Evolutionary conservation across 129 eudicot species (phyloP).

Genomic region (Artemisia argyi): DNA sequence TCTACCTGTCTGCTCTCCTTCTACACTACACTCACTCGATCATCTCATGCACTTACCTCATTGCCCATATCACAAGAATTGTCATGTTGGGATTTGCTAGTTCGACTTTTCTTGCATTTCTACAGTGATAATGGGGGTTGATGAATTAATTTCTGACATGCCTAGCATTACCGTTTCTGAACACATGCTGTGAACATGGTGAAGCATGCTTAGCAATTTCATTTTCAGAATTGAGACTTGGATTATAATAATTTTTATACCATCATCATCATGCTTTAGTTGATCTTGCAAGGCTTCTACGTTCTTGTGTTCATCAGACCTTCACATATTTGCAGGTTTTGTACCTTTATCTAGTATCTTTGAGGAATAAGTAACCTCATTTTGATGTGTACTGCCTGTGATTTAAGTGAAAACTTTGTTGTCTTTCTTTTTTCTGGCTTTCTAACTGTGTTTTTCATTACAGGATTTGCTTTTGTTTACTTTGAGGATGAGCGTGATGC

Average conservation of each 20-base stretch:
- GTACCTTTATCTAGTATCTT: conserved; percentile 47
- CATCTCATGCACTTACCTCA: conserved; percentile 47
- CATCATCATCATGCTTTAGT: conserved; percentile 56
- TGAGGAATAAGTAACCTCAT: conserved; percentile 38
- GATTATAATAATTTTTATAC: conserved; percentile 45
- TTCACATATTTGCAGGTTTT: conserved; percentile 82
- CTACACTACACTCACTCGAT: conserved; percentile 59
- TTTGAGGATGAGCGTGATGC: conserved; percentile 98
- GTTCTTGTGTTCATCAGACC: conserved; percentile 74
- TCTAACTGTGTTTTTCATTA: conserved; percentile 17
- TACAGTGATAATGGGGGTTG: conserved; percentile 37
- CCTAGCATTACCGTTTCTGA: conserved; percentile 66
- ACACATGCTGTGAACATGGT: conserved; percentile 69
- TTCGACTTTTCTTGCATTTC: conserved; percentile 69
- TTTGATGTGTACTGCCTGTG: conserved; percentile 36
- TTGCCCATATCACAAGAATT: conserved; percentile 42
- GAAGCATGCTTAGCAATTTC: conserved; percentile 84
- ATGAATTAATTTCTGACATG: conserved; percentile 37
- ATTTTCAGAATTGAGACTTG: conserved; percentile 54
- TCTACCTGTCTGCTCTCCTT: conserved; percentile 58
- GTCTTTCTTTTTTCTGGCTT: background rate
- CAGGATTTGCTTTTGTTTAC: conserved; percentile 96
- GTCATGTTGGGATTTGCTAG: conserved; percentile 61
- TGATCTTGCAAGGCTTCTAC: conserved; percentile 77
- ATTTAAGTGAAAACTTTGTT: background rate